Base-by-base conservation (phyloP, 306 rosid genomes). In the Quillaja saponaria region DNA sequence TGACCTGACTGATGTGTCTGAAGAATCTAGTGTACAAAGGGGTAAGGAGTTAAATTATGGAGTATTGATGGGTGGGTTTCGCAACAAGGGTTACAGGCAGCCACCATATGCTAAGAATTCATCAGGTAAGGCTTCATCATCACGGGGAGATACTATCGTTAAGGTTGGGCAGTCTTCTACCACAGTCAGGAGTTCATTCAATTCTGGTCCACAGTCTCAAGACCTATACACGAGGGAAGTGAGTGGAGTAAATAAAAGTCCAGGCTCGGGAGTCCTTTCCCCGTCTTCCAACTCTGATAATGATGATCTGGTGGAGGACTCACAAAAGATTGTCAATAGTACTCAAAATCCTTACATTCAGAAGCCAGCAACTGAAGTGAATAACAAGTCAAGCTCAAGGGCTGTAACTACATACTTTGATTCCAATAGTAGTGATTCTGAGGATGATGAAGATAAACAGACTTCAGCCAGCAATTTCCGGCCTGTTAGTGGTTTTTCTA, bases 61-160 rank as follows among this genome's bases (percentile, higher is more conserved):
- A 68, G 55, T 61, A 1, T 70, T 92, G 86, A 92, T 55, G 62
- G 99, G 99, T 46, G 99, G 99, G 58, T 38, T 87, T 61, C 90
- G 95, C 68, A 86, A 89, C 58, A 89, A 78, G 77, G 86, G 82
- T 68, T 49, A 46, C 34, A 76, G 50, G 55, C 76, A 37, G 51
- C 86, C 88, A 8, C 79, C 80, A 10, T 78, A 81, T 79, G 31
- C 38, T 46, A 83, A 68, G 68, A 76, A 66, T 52, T 49, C 68
- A 57, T 62, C 77, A 25, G 67, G 60, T 34, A 66, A 60, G 67
- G 62, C 39, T 57, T 76, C 72, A 48, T 63, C 73, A 47, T 71
- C 73, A 14, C 25, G 38, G 40, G 76, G 39, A 34, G 74, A 78
- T 61, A 34, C 56, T 46, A 59, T 70, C 47, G 62, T 68, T 31